Evolutionary conservation across 495 filamentous ascomycete species (phyloP), one percentile per base, ranked within the genome.

Genomic region (Chaetomium tenue): DNA sequence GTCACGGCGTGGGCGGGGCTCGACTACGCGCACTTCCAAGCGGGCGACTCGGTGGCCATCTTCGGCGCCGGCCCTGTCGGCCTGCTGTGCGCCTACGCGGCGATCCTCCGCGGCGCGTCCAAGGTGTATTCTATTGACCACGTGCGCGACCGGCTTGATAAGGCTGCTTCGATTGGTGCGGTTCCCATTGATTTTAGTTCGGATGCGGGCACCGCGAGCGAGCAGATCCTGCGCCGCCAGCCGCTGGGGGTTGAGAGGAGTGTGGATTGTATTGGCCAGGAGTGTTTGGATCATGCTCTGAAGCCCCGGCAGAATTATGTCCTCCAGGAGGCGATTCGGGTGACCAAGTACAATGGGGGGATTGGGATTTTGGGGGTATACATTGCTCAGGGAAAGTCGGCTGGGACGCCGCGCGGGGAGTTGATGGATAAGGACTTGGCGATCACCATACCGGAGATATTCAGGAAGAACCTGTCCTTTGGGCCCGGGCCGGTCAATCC

Each of bases 211-310:
- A 40, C 54, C n/a, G 54, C 76, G 5, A 75, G 75, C 9, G 73
- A 75, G 53, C 70, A 77, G 68, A 80, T 81, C 60, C 46, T 72
- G 18, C 62, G 63, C 26, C n/a, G 53, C 47, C 64, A 79, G 75
- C 77, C 72, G 0, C 79, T 71, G 2, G 81, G 80, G 77, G 84
- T 87, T 8, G 79, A 84, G 66, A 71, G 84, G 3, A 77, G 76
- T 9, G 77, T 84, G 0, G 83, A 86, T 72, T 79, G 79, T 20
- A 82, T 86, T 15, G 82, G 83, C 5, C 83, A 84, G 70, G 80
- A 86, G 62, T 83, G 82, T 25, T 74, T 80, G 5, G 77, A 78
- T 54, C 67, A 72, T 5, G 71, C 73, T 20, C 69, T 82, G 22
- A 78, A 81, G 64, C 76, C 80, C 59, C 78, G 79, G 71, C 81